These are phyloP conservation scores for Begonia peltatifolia DNA, from an alignment of 306 rosid genomes.

Conservation along the genomic window DNA sequence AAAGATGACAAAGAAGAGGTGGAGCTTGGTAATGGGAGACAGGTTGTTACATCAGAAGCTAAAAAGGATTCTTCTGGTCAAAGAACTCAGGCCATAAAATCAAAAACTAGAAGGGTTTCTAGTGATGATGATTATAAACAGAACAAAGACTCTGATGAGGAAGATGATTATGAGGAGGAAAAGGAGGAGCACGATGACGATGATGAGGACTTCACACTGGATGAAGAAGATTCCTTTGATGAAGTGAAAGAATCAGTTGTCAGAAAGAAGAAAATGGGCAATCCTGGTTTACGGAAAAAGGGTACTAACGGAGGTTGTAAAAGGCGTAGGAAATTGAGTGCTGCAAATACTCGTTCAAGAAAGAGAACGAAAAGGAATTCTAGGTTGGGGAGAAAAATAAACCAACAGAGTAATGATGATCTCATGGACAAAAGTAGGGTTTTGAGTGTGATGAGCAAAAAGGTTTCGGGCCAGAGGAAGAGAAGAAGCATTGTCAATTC, in stretches of 20 bases:
- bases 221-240: constrained; percentile 64
- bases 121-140: constrained; percentile 15
- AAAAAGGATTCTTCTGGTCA: constrained; percentile 11
- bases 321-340: constrained; percentile 29
- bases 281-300: constrained; percentile 31
- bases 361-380: constrained; percentile 40
- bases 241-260: constrained; percentile 35
- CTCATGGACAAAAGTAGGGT: constrained; percentile 23
- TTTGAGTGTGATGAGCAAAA: constrained; percentile 20
- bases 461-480: constrained; percentile 19
- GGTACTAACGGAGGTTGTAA: constrained; percentile 26
- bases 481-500: constrained; percentile 26
- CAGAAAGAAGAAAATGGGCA: constrained; percentile 40
- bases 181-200: constrained; percentile 20
- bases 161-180: constrained; percentile 20
- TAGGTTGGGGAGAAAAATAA: constrained; percentile 23
- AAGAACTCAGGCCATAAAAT: constrained; percentile 15
- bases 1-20: constrained; percentile 34
- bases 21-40: constrained; percentile 17
- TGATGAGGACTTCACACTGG: constrained; percentile 61
- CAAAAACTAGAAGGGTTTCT: constrained; percentile 16
- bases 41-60: constrained; percentile 32
- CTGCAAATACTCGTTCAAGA: constrained; percentile 45
- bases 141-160: constrained; percentile 11
- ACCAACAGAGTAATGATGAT: constrained; percentile 24